Conservation (phyloP, 768 basidiomycete genomes). For the Suillus sp. region DNA sequence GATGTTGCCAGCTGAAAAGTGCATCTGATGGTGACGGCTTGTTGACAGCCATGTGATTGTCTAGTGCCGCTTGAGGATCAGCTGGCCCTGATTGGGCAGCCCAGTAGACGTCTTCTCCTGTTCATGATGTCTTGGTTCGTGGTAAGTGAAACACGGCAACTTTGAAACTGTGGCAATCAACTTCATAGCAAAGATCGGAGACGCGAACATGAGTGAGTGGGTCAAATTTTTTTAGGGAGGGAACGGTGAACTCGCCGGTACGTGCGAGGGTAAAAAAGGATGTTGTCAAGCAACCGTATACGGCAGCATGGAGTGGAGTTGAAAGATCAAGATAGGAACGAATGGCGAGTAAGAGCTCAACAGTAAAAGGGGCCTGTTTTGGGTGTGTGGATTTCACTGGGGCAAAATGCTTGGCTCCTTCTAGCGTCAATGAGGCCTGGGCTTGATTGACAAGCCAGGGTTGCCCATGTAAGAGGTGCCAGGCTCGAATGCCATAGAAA, state of each 20-base stretch:
- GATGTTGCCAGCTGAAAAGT: conserved; percentile 28
- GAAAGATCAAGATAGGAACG: too few relatives aligned
- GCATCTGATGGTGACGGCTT: conserved; percentile 33
- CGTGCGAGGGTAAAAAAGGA: neutral
- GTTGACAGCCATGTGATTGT: conserved; percentile 20
- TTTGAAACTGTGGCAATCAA: conserved; percentile 14
- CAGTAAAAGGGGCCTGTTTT: conserved; percentile 38
- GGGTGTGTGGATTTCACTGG: conserved; percentile 25
- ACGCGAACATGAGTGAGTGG: conserved; percentile 8
- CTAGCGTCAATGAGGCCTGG: conserved; percentile 34
- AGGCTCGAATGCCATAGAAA: conserved; percentile 22
- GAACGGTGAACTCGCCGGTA: conserved; percentile 2
- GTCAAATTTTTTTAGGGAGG: neutral
- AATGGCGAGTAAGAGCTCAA: neutral
- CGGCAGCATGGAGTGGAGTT: neutral
- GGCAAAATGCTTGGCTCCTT: conserved; percentile 8
- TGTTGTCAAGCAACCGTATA: neutral
- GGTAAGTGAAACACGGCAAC: conserved; percentile 35
- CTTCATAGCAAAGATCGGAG: conserved; percentile 40
- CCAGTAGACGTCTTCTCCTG: conserved; percentile 39
- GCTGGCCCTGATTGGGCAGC: conserved; percentile 27
- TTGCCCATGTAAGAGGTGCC: conserved; percentile 28
- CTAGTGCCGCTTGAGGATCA: conserved; percentile 22
- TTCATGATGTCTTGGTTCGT: conserved; percentile 26
- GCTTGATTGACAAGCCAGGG: conserved; percentile 19